phyloP scores from a whole-genome alignment of 1,284 basidiomycete species.

The Tremellales sp. region DNA sequence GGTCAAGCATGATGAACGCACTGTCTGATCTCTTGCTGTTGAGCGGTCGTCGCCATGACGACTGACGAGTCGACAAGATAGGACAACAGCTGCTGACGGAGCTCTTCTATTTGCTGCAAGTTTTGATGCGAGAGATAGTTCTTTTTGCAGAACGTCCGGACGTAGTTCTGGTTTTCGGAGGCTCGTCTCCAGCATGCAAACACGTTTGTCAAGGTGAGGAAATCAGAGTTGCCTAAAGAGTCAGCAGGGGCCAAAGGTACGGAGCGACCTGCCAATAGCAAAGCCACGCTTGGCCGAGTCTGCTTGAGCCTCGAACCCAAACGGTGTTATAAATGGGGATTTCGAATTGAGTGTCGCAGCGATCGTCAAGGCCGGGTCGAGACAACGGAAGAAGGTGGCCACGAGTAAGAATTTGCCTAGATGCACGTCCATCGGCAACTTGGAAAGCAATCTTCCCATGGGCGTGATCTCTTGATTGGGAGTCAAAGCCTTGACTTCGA shows the following conservation, averaged over 20 bases:
- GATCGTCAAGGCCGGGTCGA: slow-evolving; percentile 94
- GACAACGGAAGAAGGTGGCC: slow-evolving; percentile 79
- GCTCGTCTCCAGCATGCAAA: slow-evolving; percentile 83
- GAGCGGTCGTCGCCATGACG: slow-evolving; percentile 63
- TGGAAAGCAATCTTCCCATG: slow-evolving; percentile 85
- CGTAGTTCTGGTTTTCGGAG: slow-evolving; percentile 59
- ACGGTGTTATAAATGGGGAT: slow-evolving; percentile 84
- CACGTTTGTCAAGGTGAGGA: slow-evolving; percentile 86
- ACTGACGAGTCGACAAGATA: slow-evolving; percentile 82
- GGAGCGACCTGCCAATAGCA: slow-evolving; percentile 58
- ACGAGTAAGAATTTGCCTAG: slow-evolving; percentile 87
- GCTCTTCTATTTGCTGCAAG: slow-evolving; percentile 91
- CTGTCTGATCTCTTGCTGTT: slow-evolving; percentile 70
- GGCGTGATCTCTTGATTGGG: slow-evolving; percentile 87
- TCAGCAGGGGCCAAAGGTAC: slow-evolving; percentile 2
- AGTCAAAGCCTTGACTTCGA: slow-evolving; percentile 82
- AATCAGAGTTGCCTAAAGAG: slow-evolving; percentile 91
- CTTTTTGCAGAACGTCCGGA: slow-evolving; percentile 71
- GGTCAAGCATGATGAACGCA: slow-evolving; percentile 44
- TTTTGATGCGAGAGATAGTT: slow-evolving; percentile 88
- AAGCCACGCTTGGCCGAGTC: slow-evolving; percentile 79
- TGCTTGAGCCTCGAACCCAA: slow-evolving; percentile 83
- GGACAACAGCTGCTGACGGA: slow-evolving; percentile 89
- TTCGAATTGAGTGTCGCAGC: slow-evolving; percentile 91
- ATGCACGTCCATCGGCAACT: slow-evolving; percentile 91